Percentiles rank a stretch among this genome's conserved stretches.
Conservation (phyloP, 108 stramenopile species). For the Fragilaria crotonensis region DNA sequence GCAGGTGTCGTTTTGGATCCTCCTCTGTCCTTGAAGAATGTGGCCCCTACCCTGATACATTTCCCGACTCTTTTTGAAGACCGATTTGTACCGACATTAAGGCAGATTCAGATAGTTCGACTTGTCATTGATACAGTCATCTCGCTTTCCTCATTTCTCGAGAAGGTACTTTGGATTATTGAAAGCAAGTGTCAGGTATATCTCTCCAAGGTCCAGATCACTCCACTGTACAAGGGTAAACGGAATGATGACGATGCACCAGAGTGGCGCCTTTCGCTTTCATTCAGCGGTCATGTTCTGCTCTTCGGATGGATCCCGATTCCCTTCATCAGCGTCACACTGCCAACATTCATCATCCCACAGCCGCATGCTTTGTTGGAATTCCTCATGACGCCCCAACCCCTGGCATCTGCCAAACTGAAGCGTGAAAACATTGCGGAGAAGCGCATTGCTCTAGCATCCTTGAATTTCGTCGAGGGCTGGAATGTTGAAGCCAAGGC, state of each 20-base stretch:
- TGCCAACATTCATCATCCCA: constrained; percentile 85
- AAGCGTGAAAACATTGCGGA: constrained; percentile 71
- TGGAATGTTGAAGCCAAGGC: constrained; percentile 58
- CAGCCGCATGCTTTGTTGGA: constrained; percentile 78
- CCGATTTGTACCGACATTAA: constrained; percentile 38
- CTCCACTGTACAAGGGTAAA: constrained; percentile 54
- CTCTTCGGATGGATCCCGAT: constrained; percentile 72
- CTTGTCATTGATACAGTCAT: constrained; percentile 47
- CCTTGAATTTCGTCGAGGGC: constrained; percentile 46
- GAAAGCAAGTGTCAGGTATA: constrained; percentile 74
- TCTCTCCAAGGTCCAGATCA: constrained; percentile 55
- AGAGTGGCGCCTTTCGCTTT: constrained; percentile 68
- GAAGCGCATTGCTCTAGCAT: constrained; percentile 58
- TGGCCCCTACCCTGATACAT: constrained; percentile 81
- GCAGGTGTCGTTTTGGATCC: constrained; percentile 63
- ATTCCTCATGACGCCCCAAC: constrained; percentile 62
- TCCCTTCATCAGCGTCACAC: constrained; percentile 64
- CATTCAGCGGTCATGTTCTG: constrained; percentile 72
- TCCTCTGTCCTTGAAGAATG: constrained; percentile 69
- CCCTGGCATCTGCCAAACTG: constrained; percentile 68
- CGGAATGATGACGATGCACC: constrained; percentile 20
- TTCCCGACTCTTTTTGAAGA: constrained; percentile 83
- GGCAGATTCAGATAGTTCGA: constrained; percentile 53
- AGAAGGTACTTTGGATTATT: constrained; percentile 73
- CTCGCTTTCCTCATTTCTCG: constrained; percentile 57